Conservation (phyloP, 345 rosid genomes). For the Eutrema yunnanense region DNA sequence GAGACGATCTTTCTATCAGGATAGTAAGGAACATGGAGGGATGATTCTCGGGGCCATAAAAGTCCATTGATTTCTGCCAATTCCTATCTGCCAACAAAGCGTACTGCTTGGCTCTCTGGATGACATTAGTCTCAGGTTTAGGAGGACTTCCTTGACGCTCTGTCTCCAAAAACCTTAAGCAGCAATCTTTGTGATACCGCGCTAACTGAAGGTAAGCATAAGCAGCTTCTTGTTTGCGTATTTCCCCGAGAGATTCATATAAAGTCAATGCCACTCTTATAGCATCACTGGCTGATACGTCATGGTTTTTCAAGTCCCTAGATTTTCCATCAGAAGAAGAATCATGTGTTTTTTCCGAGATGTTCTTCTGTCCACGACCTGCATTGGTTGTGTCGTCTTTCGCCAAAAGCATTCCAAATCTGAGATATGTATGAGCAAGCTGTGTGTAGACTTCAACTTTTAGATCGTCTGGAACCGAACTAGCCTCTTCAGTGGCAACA, state of each 20-base stretch:
- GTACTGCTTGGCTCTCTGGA: slow-evolving; percentile 75
- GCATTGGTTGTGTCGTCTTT: slow-evolving; percentile 54
- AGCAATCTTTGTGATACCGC: slow-evolving; percentile 72
- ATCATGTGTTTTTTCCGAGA: slow-evolving; percentile 30
- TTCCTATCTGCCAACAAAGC: slow-evolving; percentile 81
- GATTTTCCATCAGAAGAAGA: slow-evolving; percentile 27
- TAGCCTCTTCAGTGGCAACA: slow-evolving; percentile 31
- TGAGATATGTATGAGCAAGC: slow-evolving; percentile 76
- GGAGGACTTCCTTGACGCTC: slow-evolving; percentile 35
- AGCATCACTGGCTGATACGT: slow-evolving; percentile 84
- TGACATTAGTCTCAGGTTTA: slow-evolving; percentile 42
- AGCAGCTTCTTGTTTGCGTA: slow-evolving; percentile 84
- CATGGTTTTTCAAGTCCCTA: slow-evolving; percentile 45
- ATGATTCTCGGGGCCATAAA: slow-evolving; percentile 61
- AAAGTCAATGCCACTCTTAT: slow-evolving; percentile 77
- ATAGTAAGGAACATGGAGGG: slow-evolving; percentile 76
- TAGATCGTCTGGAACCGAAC: slow-evolving; percentile 39
- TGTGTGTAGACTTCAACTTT: slow-evolving; percentile 76
- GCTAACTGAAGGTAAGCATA: slow-evolving; percentile 84
- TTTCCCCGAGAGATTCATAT: slow-evolving; percentile 75
- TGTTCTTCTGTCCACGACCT: slow-evolving; percentile 43
- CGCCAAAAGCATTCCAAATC: slow-evolving; percentile 89
- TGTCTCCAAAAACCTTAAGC: slow-evolving; percentile 53
- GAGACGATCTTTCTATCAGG: slow-evolving; percentile 65
- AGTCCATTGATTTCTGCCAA: slow-evolving; percentile 78